A percentile compares a stretch with the other conserved stretches of the same genome.
Evolutionary conservation across 768 basidiomycete species (phyloP).

Genomic region (Xerocomellus chrysenteron): DNA sequence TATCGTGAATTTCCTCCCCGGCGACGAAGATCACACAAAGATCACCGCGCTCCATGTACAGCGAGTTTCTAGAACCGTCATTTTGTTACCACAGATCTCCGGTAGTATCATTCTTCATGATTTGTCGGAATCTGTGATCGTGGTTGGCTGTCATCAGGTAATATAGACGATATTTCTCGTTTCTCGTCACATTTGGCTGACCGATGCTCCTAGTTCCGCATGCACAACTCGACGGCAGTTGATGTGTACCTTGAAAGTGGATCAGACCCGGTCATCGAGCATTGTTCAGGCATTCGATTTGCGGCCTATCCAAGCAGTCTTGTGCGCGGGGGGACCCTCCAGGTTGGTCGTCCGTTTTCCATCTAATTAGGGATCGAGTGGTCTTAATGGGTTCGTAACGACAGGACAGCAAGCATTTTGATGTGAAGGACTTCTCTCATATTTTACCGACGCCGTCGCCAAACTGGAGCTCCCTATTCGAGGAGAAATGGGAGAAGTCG

Average conservation of each 20-base stretch:
- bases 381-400: neutral
- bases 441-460: conserved; percentile 75
- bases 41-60: conserved; percentile 37
- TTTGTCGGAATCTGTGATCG: conserved; percentile 59
- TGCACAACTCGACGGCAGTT: conserved; percentile 69
- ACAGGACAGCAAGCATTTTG: conserved; percentile 40
- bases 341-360: conserved; percentile 15
- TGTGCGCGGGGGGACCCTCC: neutral
- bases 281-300: conserved; percentile 64
- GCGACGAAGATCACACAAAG: conserved; percentile 1
- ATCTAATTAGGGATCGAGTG: neutral
- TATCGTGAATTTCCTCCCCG: conserved; percentile 62
- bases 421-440: conserved; percentile 84
- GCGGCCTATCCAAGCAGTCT: conserved; percentile 51
- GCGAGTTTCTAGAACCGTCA: conserved; percentile 56
- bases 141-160: conserved; percentile 82
- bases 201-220: conserved; percentile 63
- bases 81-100: conserved; percentile 62
- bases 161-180: neutral
- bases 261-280: conserved; percentile 82
- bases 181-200: neutral
- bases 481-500: conserved; percentile 11
- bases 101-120: conserved; percentile 77
- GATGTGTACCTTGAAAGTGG: conserved; percentile 64
- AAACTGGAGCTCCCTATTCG: conserved; percentile 50